A percentile compares a stretch with the other conserved stretches of the same genome.
phyloP scores from a whole-genome alignment of 2,329 filamentous ascomycete genomes.

The Didymella lethalis region DNA sequence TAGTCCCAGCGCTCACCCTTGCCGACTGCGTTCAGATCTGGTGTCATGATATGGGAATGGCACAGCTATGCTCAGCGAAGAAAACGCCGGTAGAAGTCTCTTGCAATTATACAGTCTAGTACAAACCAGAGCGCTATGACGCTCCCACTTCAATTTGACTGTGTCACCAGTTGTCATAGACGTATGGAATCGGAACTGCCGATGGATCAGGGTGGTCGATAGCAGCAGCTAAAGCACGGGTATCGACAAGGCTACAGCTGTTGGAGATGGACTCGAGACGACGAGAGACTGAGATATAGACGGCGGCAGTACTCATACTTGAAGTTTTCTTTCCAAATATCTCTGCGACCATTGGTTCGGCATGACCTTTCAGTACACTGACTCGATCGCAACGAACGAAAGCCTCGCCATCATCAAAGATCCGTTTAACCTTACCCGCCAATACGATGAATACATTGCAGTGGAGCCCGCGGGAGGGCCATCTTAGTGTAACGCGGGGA shows the following conservation, averaged over 20 bases:
- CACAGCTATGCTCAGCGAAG: no score
- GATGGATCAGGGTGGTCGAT: neutral
- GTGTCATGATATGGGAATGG: constrained; percentile 45
- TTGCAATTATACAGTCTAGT: neutral
- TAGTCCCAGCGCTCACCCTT: constrained; percentile 53
- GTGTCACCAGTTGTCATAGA: neutral
- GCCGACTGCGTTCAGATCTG: constrained; percentile 52
- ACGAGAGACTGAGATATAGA: neutral
- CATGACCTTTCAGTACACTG: neutral
- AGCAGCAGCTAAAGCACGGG: neutral
- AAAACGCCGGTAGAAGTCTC: neutral
- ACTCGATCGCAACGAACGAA: neutral
- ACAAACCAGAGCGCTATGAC: neutral
- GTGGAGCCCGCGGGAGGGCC: neutral
- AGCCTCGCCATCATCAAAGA: neutral
- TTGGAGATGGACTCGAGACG: neutral
- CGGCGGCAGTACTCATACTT: neutral
- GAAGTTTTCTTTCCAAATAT: neutral
- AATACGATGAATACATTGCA: neutral
- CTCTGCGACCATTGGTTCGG: neutral
- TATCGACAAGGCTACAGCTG: neutral
- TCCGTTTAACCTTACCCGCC: neutral
- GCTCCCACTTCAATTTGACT: neutral
- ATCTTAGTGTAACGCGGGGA: constrained; percentile 5
- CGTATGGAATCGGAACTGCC: neutral